A percentile compares a stretch with the other conserved stretches of the same genome.
Conservation (phyloP, 306 rosid species). For the Astragalus glycyphyllos region DNA sequence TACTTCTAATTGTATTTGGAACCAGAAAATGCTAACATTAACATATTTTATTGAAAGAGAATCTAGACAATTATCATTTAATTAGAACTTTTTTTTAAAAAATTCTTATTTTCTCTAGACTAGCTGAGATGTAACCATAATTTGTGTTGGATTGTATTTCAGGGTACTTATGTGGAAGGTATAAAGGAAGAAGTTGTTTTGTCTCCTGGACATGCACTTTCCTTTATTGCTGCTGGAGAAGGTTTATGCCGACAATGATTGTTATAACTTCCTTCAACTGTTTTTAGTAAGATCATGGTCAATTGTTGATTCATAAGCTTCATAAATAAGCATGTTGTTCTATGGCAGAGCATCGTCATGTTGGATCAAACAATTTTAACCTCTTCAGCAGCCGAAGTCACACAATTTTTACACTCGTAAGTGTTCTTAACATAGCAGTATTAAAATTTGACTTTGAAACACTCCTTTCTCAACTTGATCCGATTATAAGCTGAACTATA, state of each 20-base stretch:
- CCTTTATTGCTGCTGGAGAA: constrained; percentile 99
- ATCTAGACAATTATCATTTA: constrained; percentile 17
- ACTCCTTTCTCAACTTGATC: constrained; percentile 20
- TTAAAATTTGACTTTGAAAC: constrained; percentile 23
- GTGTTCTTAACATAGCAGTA: constrained; percentile 33
- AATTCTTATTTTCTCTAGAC: constrained; percentile 13
- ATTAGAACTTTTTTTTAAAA: constrained; percentile 32
- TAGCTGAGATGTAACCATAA: constrained; percentile 19
- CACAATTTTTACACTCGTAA: constrained; percentile 97
- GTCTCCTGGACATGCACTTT: constrained; percentile 97
- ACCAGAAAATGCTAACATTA: constrained; percentile 2
- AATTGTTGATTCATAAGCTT: constrained; percentile 28
- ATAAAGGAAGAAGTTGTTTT: constrained; percentile 98
- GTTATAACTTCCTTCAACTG: constrained; percentile 9
- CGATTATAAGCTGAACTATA: constrained; percentile 16
- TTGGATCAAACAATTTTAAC: constrained; percentile 98
- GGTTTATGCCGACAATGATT: constrained; percentile 53
- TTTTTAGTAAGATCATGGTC: constrained; percentile 15
- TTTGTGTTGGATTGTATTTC: constrained; percentile 43
- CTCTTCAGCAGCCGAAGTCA: constrained; percentile 99
- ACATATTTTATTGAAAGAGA: constrained; percentile 18
- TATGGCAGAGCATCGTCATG: constrained; percentile 97
- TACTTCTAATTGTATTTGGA: constrained; percentile 31
- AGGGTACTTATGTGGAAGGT: constrained; percentile 99
- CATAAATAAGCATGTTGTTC: constrained; percentile 32